These are phyloP conservation scores for Pilasporangium apinafurcum DNA, from an alignment of 352 stramenopile genomes.

Conservation along the genomic window DNA sequence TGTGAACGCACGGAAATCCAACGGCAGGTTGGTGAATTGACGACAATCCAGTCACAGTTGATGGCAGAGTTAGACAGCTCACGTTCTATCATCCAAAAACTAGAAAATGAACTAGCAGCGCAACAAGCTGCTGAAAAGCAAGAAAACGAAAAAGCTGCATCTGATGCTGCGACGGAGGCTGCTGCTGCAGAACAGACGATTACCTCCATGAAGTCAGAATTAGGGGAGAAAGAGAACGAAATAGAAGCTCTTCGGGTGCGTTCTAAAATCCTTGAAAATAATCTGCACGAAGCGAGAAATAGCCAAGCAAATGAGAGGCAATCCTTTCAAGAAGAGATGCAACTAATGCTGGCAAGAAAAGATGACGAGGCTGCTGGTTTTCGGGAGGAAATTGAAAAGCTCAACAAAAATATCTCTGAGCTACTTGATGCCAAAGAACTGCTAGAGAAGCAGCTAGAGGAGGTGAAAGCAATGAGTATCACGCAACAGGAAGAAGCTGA, in stretches of 20 bases:
- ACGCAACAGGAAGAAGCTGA: slow-evolving; percentile 37
- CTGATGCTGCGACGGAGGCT: slow-evolving; percentile 8
- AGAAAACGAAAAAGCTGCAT: slow-evolving; percentile 11
- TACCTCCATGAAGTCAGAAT: neutral
- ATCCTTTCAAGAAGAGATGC: slow-evolving; percentile 9
- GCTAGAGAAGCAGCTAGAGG: slow-evolving; percentile 20
- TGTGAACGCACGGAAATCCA: neutral
- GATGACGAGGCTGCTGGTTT: slow-evolving; percentile 16
- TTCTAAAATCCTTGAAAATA: neutral
- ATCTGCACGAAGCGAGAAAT: neutral
- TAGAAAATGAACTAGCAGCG: slow-evolving; percentile 24
- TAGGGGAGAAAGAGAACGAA: slow-evolving; percentile 5
- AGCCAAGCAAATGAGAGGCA: neutral
- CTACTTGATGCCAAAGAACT: neutral
- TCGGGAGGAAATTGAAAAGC: slow-evolving; percentile 4
- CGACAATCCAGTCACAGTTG: neutral
- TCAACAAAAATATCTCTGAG: slow-evolving; percentile 16
- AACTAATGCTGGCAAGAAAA: slow-evolving; percentile 7
- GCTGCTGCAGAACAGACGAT: slow-evolving; percentile 14
- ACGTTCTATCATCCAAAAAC: slow-evolving; percentile 12
- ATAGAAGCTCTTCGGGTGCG: neutral
- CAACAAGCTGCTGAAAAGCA: slow-evolving; percentile 13
- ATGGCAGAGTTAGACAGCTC: slow-evolving; percentile 22
- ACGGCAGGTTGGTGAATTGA: slow-evolving; percentile 6
- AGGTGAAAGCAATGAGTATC: slow-evolving; percentile 6